A percentile compares a stretch with the other conserved stretches of the same genome.
Evolutionary conservation across 768 basidiomycete genomes (phyloP).

Genomic region (Agrocybe praecox): DNA sequence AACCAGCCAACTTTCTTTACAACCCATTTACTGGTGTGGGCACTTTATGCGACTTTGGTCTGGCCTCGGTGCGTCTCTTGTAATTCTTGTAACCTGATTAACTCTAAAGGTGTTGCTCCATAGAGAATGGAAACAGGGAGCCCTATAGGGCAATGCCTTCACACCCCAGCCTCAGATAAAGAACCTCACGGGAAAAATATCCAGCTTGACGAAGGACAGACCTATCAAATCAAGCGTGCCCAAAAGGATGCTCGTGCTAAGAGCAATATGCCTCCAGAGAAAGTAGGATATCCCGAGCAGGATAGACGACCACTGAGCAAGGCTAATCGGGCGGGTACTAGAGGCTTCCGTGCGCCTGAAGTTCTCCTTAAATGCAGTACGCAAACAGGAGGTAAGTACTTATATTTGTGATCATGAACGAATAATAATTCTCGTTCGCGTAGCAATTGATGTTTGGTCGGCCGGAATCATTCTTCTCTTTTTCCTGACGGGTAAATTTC

Average conservation of each 20-base stretch:
- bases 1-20: constrained; percentile 96
- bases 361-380: constrained; percentile 93
- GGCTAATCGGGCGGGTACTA: constrained; percentile 94
- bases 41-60: constrained; percentile 91
- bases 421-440: constrained; percentile 3
- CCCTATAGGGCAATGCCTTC: constrained; percentile 67
- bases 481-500: constrained; percentile 91
- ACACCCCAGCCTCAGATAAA: constrained; percentile 63
- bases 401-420: constrained; percentile 20
- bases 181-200: constrained; percentile 71
- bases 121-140: constrained; percentile 60
- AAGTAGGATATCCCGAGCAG: constrained; percentile 77
- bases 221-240: constrained; percentile 51
- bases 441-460: constrained; percentile 97
- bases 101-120: not conserved
- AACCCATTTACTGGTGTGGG: constrained; percentile 84
- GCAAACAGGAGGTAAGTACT: constrained; percentile 77
- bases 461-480: constrained; percentile 91
- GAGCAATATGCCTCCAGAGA: constrained; percentile 57
- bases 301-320: constrained; percentile 79
- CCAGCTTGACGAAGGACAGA: constrained; percentile 43
- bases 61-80: constrained; percentile 76
- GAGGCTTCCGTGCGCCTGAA: constrained; percentile 97
- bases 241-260: constrained; percentile 64
- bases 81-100: not conserved